phyloP scores from a whole-genome alignment of 2,329 filamentous ascomycete species.

The Ceratocystis ficicola region DNA sequence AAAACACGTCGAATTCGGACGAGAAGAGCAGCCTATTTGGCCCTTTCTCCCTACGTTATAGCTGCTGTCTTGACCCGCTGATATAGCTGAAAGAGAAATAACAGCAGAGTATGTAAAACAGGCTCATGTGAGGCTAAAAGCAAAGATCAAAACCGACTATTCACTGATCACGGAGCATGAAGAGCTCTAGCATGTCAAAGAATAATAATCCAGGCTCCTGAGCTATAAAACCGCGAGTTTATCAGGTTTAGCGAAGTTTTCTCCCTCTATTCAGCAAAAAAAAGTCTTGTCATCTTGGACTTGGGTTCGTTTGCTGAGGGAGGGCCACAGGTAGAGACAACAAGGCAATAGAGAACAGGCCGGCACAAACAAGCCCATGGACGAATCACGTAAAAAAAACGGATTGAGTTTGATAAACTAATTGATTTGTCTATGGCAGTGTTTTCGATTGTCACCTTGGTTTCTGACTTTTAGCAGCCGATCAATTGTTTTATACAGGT shows the following conservation, averaged over 20 bases:
- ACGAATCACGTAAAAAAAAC: not conserved
- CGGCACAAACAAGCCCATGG: no score
- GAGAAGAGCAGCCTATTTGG: not conserved
- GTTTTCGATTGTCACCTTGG: no score
- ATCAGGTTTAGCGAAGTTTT: not conserved
- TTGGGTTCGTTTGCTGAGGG: no score
- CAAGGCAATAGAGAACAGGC: no score
- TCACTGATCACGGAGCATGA: not conserved
- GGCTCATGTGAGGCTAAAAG: not conserved
- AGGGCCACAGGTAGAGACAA: no score
- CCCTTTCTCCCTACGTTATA: not conserved
- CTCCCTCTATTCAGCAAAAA: constrained; percentile 5
- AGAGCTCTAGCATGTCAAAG: not conserved
- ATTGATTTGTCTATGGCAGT: no score
- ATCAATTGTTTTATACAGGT: not conserved
- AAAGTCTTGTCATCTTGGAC: not conserved
- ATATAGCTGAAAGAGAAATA: not conserved
- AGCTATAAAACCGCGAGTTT: not conserved
- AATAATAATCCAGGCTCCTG: not conserved
- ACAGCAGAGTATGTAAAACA: not conserved
- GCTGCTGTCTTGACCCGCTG: not conserved
- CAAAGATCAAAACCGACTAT: not conserved
- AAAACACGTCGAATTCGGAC: not conserved
- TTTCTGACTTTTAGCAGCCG: not conserved
- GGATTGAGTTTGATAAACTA: no score